phyloP scores from a whole-genome alignment of 192 early-diverging fungal genomes.

The Gigaspora rosea region DNA sequence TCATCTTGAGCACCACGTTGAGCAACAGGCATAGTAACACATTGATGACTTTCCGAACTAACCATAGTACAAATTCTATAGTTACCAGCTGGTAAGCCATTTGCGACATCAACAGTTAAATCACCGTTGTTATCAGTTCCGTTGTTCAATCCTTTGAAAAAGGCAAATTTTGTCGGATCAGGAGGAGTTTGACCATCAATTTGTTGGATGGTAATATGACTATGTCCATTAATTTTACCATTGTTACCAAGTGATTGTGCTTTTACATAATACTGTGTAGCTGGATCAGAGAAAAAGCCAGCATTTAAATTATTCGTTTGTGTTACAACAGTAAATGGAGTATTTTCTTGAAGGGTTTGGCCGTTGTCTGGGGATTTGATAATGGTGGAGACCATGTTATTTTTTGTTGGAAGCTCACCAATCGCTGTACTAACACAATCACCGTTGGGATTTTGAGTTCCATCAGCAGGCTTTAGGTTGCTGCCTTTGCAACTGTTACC shows the following conservation, averaged over 20 bases:
- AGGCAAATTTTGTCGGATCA: background rate
- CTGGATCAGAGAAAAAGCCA: conserved; percentile 19
- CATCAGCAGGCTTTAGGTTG: background rate
- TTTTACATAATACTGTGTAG: conserved; percentile 6
- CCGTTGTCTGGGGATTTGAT: background rate
- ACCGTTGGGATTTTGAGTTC: background rate
- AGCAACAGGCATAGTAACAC: too few relatives aligned
- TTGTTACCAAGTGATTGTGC: background rate
- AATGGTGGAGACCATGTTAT: background rate
- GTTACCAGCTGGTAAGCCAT: background rate
- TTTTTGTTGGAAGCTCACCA: background rate
- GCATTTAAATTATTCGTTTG: background rate
- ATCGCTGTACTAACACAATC: background rate
- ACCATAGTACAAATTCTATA: background rate
- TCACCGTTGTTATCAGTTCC: background rate
- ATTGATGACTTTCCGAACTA: too few relatives aligned
- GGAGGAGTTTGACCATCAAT: background rate
- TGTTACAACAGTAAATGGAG: background rate
- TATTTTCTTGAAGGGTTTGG: background rate
- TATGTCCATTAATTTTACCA: background rate
- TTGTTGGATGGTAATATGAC: conserved; percentile 10
- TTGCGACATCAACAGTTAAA: background rate
- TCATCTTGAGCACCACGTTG: too few relatives aligned
- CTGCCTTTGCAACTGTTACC: too few relatives aligned
- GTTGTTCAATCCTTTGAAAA: conserved; percentile 24